Evolutionary conservation across 2,329 filamentous ascomycete genomes (phyloP), one percentile per base, ranked within the genome.

Genomic region (Xylariaceae sp.): DNA sequence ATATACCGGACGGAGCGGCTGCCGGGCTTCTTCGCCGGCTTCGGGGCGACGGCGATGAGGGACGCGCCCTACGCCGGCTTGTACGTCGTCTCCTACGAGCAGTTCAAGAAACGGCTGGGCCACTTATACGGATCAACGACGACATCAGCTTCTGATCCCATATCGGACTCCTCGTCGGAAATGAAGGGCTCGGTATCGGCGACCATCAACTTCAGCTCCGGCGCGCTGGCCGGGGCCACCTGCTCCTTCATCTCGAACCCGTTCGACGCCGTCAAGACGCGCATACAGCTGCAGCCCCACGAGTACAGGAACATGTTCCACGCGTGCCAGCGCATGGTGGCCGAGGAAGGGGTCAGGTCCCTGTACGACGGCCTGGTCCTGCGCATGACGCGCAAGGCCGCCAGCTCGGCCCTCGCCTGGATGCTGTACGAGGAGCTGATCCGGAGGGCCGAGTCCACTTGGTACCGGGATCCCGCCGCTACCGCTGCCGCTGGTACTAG

Each of bases 21-120:
- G 3, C 77, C 82, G 19, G 92, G 90, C 0, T 94, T 98, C 64
- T 97, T 97, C 56, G 79, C 85, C 0, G 92, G 92, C 1, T 95
- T 94, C 56, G 92, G 92, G 29, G 92, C 90, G 2, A 98, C 92
- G 0, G 88, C 92, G 1, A 78, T 94, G 18, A 76, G 92, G 31
- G 92, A 98, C 63, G 92, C 89, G n/a, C 92, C 92, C 0, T 97
- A 97, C 59, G 92, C 92, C 0, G 92, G 92, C 0, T 71, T 96
- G 12, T 98, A 98, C 57, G 88, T 98, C 1, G 69, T 96, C 6
- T 85, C 95, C 52, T 98, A 98, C 64, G 92, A 98, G 66, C 76
- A 86, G 56, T 73, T 80, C 41, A 94, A 94, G 64, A 75, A 71
- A 34, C 67, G 70, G 11, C 66, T 92, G 11, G 68, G 68, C 37